phyloP scores from a whole-genome alignment of 1,284 basidiomycete genomes.

The Ganoderma lingzhi region DNA sequence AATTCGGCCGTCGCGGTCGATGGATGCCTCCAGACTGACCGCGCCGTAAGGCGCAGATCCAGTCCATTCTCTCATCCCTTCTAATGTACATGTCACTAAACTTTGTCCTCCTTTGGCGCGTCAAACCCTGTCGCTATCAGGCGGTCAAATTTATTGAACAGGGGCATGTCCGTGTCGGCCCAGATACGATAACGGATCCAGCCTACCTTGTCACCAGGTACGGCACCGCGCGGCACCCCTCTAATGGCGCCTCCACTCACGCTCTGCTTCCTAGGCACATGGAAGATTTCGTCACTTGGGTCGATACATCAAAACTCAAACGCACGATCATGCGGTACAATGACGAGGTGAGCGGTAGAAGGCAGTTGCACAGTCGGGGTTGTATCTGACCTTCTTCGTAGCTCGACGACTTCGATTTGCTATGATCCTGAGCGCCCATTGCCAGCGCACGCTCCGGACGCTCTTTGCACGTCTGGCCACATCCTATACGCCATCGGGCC shows the following conservation, averaged over 20 bases:
- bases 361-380: background rate
- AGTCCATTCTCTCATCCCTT: background rate
- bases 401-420: slow-evolving; percentile 91
- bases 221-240: slow-evolving; percentile 26
- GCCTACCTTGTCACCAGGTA: slow-evolving; percentile 94
- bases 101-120: background rate
- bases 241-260: slow-evolving; percentile 8
- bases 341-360: slow-evolving; percentile 77
- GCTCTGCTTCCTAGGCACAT: slow-evolving; percentile 69
- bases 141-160: slow-evolving; percentile 98
- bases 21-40: background rate
- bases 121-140: slow-evolving; percentile 49
- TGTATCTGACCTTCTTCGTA: slow-evolving; percentile 43
- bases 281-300: slow-evolving; percentile 99
- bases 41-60: background rate
- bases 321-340: slow-evolving; percentile 96
- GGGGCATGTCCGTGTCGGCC: slow-evolving; percentile 97
- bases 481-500: background rate
- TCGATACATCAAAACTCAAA: slow-evolving; percentile 97
- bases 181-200: slow-evolving; percentile 96
- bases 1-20: background rate
- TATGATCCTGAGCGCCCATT: slow-evolving; percentile 51
- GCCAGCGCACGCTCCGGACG: background rate
- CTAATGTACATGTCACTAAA: background rate
- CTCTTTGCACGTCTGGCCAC: background rate